Evolutionary conservation across 2,329 filamentous ascomycete genomes (phyloP).

Genomic region (Sphaerulina musiva): DNA sequence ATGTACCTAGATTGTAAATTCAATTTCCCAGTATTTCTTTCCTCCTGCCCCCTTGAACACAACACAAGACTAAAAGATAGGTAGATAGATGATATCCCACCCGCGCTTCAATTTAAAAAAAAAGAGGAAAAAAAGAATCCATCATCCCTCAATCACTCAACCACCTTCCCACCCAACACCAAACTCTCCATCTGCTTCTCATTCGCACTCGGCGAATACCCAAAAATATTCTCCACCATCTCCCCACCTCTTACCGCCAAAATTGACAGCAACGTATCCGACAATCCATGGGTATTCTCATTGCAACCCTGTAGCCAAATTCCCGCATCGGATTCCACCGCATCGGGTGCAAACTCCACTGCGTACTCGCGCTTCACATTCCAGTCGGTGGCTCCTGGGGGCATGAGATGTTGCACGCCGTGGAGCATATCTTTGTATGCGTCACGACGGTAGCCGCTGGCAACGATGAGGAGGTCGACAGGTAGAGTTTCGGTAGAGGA

Average conservation of each 20-base stretch:
- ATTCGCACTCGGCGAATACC: constrained; percentile 16
- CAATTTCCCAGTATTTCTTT: no score
- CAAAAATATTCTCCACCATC: constrained; percentile 36
- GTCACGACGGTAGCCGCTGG: constrained; percentile 76
- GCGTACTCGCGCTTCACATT: constrained; percentile 71
- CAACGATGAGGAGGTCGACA: constrained; percentile 75
- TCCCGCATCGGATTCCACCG: constrained; percentile 66
- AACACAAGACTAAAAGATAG: no score
- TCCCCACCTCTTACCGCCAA: constrained; percentile 34
- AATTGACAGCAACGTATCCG: constrained; percentile 35
- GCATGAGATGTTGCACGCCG: constrained; percentile 59
- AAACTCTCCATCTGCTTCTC: constrained; percentile 14
- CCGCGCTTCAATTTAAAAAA: no score
- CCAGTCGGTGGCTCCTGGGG: constrained; percentile 51
- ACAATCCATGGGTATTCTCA: constrained; percentile 83
- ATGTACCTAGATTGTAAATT: no score
- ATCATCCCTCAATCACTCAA: no score
- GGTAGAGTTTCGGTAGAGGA: constrained; percentile 53
- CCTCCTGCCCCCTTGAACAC: no score
- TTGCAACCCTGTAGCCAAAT: constrained; percentile 93
- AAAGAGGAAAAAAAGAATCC: no score
- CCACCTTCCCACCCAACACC: no score
- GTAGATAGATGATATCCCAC: no score
- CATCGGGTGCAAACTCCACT: constrained; percentile 61
- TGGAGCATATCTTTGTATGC: constrained; percentile 72